Conservation (phyloP, 441 rosid genomes). For the Gossypium schwendimanii region DNA sequence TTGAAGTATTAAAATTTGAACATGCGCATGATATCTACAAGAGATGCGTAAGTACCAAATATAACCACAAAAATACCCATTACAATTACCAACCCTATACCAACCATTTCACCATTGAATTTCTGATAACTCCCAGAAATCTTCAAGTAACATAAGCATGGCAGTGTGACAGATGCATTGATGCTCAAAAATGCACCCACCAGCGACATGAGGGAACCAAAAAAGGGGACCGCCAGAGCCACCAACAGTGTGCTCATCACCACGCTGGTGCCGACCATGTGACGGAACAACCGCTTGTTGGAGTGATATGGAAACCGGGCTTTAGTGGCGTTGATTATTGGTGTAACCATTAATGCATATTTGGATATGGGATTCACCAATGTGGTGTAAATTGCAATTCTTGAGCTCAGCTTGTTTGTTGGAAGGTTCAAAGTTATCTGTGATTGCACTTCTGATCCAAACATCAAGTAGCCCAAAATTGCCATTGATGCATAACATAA, state of each 20-base stretch:
- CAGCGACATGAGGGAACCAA: slow-evolving; percentile 71
- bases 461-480: slow-evolving; percentile 73
- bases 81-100: slow-evolving; percentile 26
- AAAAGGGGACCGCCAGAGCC: slow-evolving; percentile 64
- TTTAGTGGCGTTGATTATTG: slow-evolving; percentile 52
- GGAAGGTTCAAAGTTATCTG: slow-evolving; percentile 78
- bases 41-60: slow-evolving; percentile 56
- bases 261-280: slow-evolving; percentile 42
- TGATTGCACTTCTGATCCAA: slow-evolving; percentile 57
- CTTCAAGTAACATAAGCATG: slow-evolving; percentile 75
- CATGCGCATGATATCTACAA: slow-evolving; percentile 35
- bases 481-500: slow-evolving; percentile 78
- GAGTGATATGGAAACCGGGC: slow-evolving; percentile 31
- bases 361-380: slow-evolving; percentile 74
- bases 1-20: too few species aligned
- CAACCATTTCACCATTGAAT: slow-evolving; percentile 36
- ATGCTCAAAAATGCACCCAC: slow-evolving; percentile 81
- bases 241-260: slow-evolving; percentile 52
- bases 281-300: slow-evolving; percentile 30
- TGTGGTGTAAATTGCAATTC: slow-evolving; percentile 68
- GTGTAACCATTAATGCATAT: slow-evolving; percentile 80
- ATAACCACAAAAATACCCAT: slow-evolving; percentile 34
- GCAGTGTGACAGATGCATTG: slow-evolving; percentile 58
- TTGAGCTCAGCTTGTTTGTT: slow-evolving; percentile 47
- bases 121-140: slow-evolving; percentile 48